phyloP scores from a whole-genome alignment of 2,329 filamentous ascomycete species.

The Amauroascus verrucosus region DNA sequence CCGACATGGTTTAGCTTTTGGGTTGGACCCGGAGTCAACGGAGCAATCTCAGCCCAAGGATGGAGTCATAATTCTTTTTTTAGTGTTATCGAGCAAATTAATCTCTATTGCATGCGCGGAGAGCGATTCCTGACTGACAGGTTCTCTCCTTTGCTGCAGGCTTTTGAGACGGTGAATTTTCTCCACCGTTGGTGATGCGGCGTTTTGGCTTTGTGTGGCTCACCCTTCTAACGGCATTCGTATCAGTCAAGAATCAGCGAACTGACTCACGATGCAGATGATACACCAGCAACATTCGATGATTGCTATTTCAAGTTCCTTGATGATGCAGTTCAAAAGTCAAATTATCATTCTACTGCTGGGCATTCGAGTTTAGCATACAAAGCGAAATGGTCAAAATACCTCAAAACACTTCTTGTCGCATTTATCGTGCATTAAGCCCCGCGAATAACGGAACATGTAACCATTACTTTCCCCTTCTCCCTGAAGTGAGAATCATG shows the following conservation, averaged over 20 bases:
- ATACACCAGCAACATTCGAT: not conserved
- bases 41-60: not conserved
- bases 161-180: not conserved
- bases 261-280: not conserved
- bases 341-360: not conserved
- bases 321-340: not conserved
- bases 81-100: not conserved
- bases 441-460: not conserved
- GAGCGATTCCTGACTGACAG: not conserved
- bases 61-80: not conserved
- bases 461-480: not conserved
- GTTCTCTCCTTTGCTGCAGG: not conserved
- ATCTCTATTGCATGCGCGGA: not conserved
- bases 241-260: not conserved
- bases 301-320: not conserved
- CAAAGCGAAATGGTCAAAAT: not conserved
- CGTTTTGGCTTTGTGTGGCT: not conserved
- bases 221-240: not conserved
- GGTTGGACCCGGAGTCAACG: not conserved
- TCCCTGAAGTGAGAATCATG: not conserved
- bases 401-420: not conserved
- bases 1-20: conserved; percentile 1
- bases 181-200: not conserved
- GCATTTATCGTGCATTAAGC: not conserved
- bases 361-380: not conserved